These are phyloP conservation scores for Pichia rugopelliculosa DNA, from an alignment of 805 yeast species.

Conservation along the genomic window DNA sequence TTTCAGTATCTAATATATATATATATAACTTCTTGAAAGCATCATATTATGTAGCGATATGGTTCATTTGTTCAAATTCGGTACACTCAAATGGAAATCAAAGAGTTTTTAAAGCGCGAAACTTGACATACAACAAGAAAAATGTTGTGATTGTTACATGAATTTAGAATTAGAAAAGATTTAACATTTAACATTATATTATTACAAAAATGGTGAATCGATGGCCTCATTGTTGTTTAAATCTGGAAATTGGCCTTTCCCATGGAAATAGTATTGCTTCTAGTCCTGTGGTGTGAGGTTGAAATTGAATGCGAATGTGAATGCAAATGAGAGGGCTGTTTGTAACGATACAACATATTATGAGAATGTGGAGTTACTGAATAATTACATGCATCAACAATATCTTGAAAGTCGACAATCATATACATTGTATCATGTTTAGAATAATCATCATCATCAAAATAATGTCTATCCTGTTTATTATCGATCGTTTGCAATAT, in stretches of 20 bases:
- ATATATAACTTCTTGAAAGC: too few relatives aligned
- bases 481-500: neutral
- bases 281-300: neutral
- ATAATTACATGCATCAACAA: constrained; percentile 12
- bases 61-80: neutral
- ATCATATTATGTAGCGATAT: neutral
- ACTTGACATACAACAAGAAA: too few relatives aligned
- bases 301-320: neutral
- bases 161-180: too few relatives aligned
- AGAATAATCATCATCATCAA: constrained; percentile 8
- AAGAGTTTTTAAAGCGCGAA: too few relatives aligned
- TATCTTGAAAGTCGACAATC: constrained; percentile 17
- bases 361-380: constrained; percentile 14
- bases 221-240: too few relatives aligned
- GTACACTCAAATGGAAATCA: too few relatives aligned
- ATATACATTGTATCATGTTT: constrained; percentile 14
- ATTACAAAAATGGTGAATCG: too few relatives aligned
- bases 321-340: neutral
- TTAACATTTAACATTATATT: too few relatives aligned
- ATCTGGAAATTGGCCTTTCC: too few relatives aligned
- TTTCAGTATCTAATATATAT: neutral
- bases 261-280: neutral
- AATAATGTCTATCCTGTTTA: neutral
- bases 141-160: too few relatives aligned
- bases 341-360: constrained; percentile 4